Percentiles rank a stretch among this genome's conserved stretches.
Conservation (phyloP, 768 basidiomycete species). For the Mycena polygramma region DNA sequence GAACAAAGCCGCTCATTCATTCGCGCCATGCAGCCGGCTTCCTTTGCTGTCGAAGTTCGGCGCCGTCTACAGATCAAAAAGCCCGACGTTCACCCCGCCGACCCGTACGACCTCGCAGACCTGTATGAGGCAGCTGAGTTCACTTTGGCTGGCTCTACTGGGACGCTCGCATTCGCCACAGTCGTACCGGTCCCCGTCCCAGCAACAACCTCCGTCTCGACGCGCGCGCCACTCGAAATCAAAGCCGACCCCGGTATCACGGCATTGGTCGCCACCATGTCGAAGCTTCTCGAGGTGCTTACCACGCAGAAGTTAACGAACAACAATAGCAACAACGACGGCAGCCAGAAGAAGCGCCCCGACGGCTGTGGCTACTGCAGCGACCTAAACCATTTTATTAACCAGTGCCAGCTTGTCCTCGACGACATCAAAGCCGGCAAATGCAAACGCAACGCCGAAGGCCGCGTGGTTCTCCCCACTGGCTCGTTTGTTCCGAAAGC, state of each 20-base stretch:
- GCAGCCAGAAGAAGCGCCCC: constrained; percentile 2
- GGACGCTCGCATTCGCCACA: neutral
- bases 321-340: neutral
- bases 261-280: constrained; percentile 15
- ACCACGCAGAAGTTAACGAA: neutral
- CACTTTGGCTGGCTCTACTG: constrained; percentile 32
- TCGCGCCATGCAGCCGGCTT: constrained; percentile 26
- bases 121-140: constrained; percentile 40
- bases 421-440: constrained; percentile 31
- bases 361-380: constrained; percentile 41
- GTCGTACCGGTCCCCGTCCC: neutral
- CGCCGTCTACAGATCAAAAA: constrained; percentile 40
- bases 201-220: neutral
- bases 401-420: constrained; percentile 38
- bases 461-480: constrained; percentile 41
- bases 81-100: constrained; percentile 42
- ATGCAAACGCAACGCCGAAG: constrained; percentile 37
- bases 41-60: constrained; percentile 15
- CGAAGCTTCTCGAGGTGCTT: constrained; percentile 20
- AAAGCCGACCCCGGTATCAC: constrained; percentile 28
- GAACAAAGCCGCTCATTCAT: constrained; percentile 42
- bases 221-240: constrained; percentile 3
- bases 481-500: constrained; percentile 41
- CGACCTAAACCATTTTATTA: constrained; percentile 40
- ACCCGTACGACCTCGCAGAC: constrained; percentile 40